Evolutionary conservation across 1,284 basidiomycete genomes (phyloP).

Genomic region (Ganoderma boninense): DNA sequence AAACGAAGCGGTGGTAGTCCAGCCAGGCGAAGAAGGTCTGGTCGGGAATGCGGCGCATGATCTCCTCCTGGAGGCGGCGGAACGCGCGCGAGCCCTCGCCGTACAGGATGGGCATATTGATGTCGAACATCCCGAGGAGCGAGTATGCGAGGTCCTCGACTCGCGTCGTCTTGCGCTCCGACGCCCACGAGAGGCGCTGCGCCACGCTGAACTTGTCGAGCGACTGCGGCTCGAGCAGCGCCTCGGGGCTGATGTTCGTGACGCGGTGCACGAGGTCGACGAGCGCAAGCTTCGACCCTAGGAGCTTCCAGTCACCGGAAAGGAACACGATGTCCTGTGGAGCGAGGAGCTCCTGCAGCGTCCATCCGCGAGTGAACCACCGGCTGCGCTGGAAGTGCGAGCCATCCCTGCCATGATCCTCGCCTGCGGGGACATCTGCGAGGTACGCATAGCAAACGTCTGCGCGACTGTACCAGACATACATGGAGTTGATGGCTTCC

Average conservation of each 20-base stretch:
- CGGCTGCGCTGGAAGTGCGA: background rate
- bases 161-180: background rate
- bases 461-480: background rate
- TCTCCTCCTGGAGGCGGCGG: background rate
- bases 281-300: background rate
- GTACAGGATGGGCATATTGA: background rate
- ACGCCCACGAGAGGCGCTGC: background rate
- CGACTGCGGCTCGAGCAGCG: background rate
- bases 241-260: background rate
- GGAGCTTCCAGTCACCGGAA: background rate
- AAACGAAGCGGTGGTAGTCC: no score
- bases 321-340: background rate
- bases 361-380: background rate
- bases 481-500: slow-evolving; percentile 1
- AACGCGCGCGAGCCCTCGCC: background rate
- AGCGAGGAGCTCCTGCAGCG: background rate
- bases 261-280: background rate
- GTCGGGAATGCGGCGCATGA: background rate
- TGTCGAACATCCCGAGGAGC: background rate
- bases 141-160: background rate
- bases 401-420: background rate
- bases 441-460: background rate
- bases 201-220: background rate
- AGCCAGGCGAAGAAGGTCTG: background rate
- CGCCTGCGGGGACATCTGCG: background rate